These are phyloP conservation scores for Solanum hybrid DNA, from an alignment of 305 asterid genomes.

Conservation along the genomic window DNA sequence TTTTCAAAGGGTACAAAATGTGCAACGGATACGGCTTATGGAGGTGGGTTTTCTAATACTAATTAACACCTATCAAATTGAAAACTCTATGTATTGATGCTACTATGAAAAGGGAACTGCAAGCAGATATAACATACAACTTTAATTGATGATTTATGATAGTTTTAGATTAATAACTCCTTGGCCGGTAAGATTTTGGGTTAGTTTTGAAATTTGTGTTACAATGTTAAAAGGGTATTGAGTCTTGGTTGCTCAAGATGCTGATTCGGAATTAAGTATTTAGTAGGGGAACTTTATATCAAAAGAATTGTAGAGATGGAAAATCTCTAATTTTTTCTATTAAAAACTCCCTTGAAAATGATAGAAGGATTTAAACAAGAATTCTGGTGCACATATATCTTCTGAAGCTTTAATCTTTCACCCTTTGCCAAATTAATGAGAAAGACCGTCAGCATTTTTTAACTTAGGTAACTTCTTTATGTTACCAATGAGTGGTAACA, in stretches of 20 bases:
- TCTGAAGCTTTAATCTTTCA: background rate
- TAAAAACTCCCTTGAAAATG: background rate
- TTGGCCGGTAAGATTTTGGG: background rate
- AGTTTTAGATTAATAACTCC: background rate
- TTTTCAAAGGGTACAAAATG: slow-evolving; percentile 40
- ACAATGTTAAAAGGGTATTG: background rate
- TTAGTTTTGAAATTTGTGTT: background rate
- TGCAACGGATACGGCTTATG: slow-evolving; percentile 52
- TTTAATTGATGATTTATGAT: background rate
- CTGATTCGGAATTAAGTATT: background rate
- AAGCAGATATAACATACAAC: background rate
- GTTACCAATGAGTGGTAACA: background rate
- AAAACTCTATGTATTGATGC: background rate
- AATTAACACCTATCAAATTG: background rate
- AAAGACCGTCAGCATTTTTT: background rate
- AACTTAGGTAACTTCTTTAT: background rate
- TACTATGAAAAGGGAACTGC: background rate
- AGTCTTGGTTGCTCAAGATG: background rate
- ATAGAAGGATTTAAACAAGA: background rate
- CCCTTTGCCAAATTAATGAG: background rate
- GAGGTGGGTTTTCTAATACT: slow-evolving; percentile 32
- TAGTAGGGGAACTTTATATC: background rate
- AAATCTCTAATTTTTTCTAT: background rate
- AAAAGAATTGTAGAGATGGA: background rate
- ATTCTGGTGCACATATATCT: background rate